phyloP scores from a whole-genome alignment of 2,329 filamentous ascomycete species.

The Penicillium nordicum region DNA sequence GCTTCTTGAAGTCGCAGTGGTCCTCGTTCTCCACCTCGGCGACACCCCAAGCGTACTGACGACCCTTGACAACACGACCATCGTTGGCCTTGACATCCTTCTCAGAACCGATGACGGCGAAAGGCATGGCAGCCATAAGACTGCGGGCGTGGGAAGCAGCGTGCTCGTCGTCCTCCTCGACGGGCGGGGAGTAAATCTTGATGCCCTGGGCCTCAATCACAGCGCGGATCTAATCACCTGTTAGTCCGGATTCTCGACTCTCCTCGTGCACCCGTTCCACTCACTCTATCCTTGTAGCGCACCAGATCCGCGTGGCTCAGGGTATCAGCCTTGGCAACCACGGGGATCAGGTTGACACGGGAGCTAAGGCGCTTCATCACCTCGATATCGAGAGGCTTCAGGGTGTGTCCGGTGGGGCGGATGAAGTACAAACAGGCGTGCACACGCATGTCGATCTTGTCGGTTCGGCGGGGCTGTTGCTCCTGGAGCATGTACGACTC shows the following conservation, averaged over 20 bases:
- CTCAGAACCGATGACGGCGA: conserved; percentile 97
- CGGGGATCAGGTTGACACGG: conserved; percentile 95
- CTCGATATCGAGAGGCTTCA: conserved; percentile 98
- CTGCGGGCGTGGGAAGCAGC: conserved; percentile 91
- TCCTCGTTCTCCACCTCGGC: conserved; percentile 99
- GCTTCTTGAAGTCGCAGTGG: conserved; percentile 99
- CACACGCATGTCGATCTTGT: conserved; percentile 99
- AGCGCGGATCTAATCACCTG: conserved; percentile 67
- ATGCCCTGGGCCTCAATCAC: conserved; percentile 98
- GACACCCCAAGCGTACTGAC: conserved; percentile 98
- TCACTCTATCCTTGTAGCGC: conserved; percentile 92
- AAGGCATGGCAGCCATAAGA: conserved; percentile 95
- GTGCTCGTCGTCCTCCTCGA: conserved; percentile 97
- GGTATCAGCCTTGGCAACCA: conserved; percentile 98
- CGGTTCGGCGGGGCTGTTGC: conserved; percentile 94
- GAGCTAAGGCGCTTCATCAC: conserved; percentile 99
- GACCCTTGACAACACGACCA: conserved; percentile 95
- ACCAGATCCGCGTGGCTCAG: conserved; percentile 87
- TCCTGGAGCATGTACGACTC: conserved; percentile 99
- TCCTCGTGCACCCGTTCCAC: conserved; percentile 28
- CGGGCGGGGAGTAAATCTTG: conserved; percentile 97
- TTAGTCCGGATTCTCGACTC: background rate
- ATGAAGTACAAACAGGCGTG: conserved; percentile 99
- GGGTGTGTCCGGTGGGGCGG: conserved; percentile 92
- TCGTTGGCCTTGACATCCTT: conserved; percentile 98